Conservation (phyloP, 352 stramenopile genomes). For the Globisporangium middletonii region DNA sequence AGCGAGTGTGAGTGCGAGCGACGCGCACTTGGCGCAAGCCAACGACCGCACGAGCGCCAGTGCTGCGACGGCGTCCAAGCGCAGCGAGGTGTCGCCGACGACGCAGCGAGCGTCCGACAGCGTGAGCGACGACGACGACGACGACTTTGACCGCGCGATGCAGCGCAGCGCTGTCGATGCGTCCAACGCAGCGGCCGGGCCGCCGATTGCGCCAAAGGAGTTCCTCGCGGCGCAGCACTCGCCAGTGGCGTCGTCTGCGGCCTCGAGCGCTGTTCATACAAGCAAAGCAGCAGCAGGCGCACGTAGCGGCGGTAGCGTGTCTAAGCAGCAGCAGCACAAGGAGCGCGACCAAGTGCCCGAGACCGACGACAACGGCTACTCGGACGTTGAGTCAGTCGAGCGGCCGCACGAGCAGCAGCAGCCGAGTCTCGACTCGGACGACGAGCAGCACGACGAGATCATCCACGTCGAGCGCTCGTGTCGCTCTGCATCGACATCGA, state of each 20-base stretch:
- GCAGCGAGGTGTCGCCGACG: constrained; percentile 1
- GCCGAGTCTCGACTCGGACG: constrained; percentile 27
- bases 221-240: constrained; percentile 8
- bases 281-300: neutral
- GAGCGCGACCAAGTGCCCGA: constrained; percentile 30
- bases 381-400: constrained; percentile 19
- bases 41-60: constrained; percentile 6
- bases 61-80: neutral
- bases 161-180: neutral
- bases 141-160: constrained; percentile 11
- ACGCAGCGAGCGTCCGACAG: constrained; percentile 4
- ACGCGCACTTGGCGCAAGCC: no score
- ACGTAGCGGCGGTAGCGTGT: neutral
- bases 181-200: neutral
- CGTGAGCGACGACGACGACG: constrained; percentile 10
- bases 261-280: no score
- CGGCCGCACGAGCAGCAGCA: constrained; percentile 15
- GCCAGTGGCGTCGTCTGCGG: neutral
- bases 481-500: constrained; percentile 9
- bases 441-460: constrained; percentile 26
- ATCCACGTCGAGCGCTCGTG: constrained; percentile 36
- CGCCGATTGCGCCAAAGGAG: constrained; percentile 7
- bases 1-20: no score
- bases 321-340: constrained; percentile 8
- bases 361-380: constrained; percentile 34